Evolutionary conservation across 331 rosid genomes (phyloP).

Genomic region (Pyracantha coccinea): DNA sequence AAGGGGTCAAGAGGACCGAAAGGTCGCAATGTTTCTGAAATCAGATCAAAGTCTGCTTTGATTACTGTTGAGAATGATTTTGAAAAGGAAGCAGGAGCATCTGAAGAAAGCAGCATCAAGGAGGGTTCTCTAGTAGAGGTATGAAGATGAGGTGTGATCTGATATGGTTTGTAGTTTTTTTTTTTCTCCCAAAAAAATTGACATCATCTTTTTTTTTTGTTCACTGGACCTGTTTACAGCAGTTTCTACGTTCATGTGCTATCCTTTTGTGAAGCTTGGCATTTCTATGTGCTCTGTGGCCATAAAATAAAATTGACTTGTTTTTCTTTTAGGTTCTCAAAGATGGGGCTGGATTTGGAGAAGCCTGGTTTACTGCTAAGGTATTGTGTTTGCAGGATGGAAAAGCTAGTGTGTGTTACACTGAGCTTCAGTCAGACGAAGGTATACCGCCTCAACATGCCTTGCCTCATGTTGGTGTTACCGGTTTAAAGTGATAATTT

Average conservation of each 20-base stretch:
- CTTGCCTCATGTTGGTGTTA: not conserved
- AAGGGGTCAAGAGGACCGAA: constrained; percentile 40
- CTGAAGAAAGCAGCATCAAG: constrained; percentile 37
- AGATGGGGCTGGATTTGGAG: constrained; percentile 69
- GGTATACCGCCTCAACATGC: constrained; percentile 36
- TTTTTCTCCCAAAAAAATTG: not conserved
- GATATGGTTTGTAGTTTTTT: not conserved
- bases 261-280: not conserved
- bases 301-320: constrained; percentile 1
- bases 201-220: not conserved
- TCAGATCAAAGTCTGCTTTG: constrained; percentile 29
- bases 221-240: not conserved
- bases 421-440: constrained; percentile 59
- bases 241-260: not conserved
- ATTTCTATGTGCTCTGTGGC: not conserved
- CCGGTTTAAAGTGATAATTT: constrained; percentile 1
- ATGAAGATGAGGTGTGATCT: constrained; percentile 4
- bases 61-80: constrained; percentile 18
- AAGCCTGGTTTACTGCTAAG: constrained; percentile 83
- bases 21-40: constrained; percentile 52
- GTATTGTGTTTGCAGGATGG: constrained; percentile 68
- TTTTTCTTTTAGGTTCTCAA: constrained; percentile 57
- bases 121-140: constrained; percentile 97
- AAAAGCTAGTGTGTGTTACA: constrained; percentile 73
- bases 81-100: constrained; percentile 33